These are phyloP conservation scores for Candida ovalis DNA, from an alignment of 805 yeast genomes.

Conservation along the genomic window DNA sequence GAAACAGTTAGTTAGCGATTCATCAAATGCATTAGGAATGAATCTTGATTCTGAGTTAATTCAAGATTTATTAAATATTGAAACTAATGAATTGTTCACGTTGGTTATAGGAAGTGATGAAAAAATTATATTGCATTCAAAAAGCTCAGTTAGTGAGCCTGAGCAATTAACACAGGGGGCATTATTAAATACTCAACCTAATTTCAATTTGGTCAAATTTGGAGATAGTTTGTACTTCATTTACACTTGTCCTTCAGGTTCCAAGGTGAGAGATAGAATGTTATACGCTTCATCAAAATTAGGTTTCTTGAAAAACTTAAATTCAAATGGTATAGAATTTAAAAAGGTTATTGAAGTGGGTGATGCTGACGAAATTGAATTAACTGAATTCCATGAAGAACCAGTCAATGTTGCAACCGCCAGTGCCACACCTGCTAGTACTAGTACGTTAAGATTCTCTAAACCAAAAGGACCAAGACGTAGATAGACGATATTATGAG, in stretches of 20 bases:
- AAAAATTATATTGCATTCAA: constrained; percentile 35
- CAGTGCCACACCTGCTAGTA: constrained; percentile 2
- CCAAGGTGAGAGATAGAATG: constrained; percentile 90
- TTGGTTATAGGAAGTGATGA: constrained; percentile 54
- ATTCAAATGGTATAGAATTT: constrained; percentile 35
- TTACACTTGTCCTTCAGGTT: constrained; percentile 86
- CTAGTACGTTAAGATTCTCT: constrained; percentile 37
- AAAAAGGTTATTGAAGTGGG: constrained; percentile 63
- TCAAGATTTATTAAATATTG: constrained; percentile 8
- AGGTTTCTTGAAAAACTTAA: constrained; percentile 52
- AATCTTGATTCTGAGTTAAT: constrained; percentile 7
- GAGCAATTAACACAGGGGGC: constrained; percentile 25
- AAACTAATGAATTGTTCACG: constrained; percentile 36
- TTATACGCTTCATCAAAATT: constrained; percentile 78
- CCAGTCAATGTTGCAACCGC: constrained; percentile 9
- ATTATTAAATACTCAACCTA: constrained; percentile 46
- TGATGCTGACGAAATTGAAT: constrained; percentile 64
- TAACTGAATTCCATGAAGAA: constrained; percentile 40
- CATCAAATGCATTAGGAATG: constrained; percentile 13
- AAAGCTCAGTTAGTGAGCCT: constrained; percentile 3
- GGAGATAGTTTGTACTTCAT: constrained; percentile 50
- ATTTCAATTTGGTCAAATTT: constrained; percentile 52
- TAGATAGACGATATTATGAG: constrained; percentile 22
- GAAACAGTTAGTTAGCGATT: constrained; percentile 20
- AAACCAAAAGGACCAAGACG: constrained; percentile 75